Percentiles rank a stretch among this genome's conserved stretches.
phyloP scores from a whole-genome alignment of 768 basidiomycete genomes.

The Omphalotus guepiniiformis region DNA sequence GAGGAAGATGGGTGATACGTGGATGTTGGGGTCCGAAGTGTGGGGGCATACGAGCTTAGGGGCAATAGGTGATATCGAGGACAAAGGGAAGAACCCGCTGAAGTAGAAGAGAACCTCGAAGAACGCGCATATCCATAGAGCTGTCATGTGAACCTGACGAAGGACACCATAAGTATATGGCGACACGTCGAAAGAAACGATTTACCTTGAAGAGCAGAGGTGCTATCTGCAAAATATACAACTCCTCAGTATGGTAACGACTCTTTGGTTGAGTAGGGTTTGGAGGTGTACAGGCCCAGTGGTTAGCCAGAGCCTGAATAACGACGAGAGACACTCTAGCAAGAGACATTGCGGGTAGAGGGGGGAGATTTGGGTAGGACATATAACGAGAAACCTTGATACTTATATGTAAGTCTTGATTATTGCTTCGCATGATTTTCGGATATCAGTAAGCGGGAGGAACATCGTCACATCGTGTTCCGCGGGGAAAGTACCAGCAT shows the following conservation, averaged over 20 bases:
- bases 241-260: conserved; percentile 50
- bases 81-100: conserved; percentile 22
- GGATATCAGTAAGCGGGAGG: no score
- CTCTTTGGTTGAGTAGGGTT: conserved; percentile 48
- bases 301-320: conserved; percentile 47
- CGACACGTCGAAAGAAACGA: conserved; percentile 3
- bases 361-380: conserved; percentile 3
- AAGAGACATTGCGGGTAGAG: conserved; percentile 37
- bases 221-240: conserved; percentile 50
- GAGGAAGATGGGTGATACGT: conserved; percentile 39
- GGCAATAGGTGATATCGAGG: conserved; percentile 30
- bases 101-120: conserved; percentile 48
- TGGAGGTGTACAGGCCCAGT: conserved; percentile 51
- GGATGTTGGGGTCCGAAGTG: conserved; percentile 22
- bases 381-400: no score
- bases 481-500: no score
- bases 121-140: conserved; percentile 45
- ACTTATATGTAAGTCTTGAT: no score
- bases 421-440: no score
- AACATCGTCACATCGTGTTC: no score
- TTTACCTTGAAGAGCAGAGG: conserved; percentile 51
- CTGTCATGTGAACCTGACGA: conserved; percentile 41
- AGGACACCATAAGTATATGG: no score
- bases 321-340: conserved; percentile 42
- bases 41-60: conserved; percentile 28